phyloP scores from a whole-genome alignment of 108 stramenopile genomes.

The Cyclotella atomus region DNA sequence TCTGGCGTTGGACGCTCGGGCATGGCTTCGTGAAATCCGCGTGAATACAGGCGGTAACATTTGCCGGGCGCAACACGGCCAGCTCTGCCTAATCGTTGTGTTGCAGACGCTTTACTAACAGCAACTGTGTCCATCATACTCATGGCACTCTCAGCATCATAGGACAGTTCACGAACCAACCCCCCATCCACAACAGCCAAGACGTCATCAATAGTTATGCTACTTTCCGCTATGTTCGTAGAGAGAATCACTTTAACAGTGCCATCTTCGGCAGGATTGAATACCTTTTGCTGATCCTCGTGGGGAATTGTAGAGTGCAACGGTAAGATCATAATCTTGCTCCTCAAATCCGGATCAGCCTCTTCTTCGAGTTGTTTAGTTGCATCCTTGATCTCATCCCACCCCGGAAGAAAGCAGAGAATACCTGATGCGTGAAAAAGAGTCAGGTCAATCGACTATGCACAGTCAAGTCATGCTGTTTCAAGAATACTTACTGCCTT shows the following conservation, averaged over 20 bases:
- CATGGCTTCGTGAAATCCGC: constrained; percentile 88
- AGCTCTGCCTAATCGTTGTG: constrained; percentile 92
- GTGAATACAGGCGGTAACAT: constrained; percentile 96
- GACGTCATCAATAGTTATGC: constrained; percentile 97
- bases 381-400: constrained; percentile 72
- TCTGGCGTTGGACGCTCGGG: constrained; percentile 82
- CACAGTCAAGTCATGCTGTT: not conserved
- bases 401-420: constrained; percentile 90
- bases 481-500: constrained; percentile 30
- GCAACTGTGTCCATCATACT: constrained; percentile 93
- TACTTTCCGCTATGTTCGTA: constrained; percentile 98
- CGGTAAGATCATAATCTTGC: constrained; percentile 93
- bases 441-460: not conserved
- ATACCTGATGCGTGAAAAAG: constrained; percentile 36
- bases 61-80: constrained; percentile 97
- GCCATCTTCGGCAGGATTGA: constrained; percentile 92
- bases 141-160: constrained; percentile 95
- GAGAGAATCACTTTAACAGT: constrained; percentile 93
- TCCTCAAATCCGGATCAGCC: constrained; percentile 68
- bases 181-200: constrained; percentile 99
- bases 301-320: constrained; percentile 95
- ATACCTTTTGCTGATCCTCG: constrained; percentile 97
- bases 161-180: constrained; percentile 93
- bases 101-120: constrained; percentile 91
- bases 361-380: constrained; percentile 31